phyloP scores from a whole-genome alignment of 148 eudicot genomes.

The Persicaria tinctoria region DNA sequence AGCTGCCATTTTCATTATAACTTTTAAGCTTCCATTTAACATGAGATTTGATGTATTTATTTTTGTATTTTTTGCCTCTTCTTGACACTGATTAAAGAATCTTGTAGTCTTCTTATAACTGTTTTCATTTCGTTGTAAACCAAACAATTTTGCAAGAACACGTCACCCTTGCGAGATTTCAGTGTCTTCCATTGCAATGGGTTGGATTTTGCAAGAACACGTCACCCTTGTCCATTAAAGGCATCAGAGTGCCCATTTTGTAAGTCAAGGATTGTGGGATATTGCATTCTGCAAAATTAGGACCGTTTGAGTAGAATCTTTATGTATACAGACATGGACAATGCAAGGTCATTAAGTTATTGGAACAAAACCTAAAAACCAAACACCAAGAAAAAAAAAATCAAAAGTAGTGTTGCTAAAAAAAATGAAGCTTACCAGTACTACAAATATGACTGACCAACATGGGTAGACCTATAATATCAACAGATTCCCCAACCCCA shows the following conservation, averaged over 20 bases:
- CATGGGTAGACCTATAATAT: background rate
- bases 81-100: background rate
- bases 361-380: background rate
- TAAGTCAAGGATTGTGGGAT: no score
- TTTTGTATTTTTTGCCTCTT: background rate
- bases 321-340: no score
- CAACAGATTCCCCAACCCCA: slow-evolving; percentile 4
- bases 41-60: slow-evolving; percentile 17
- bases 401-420: background rate
- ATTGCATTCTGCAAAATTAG: no score
- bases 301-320: no score
- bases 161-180: background rate
- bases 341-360: background rate
- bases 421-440: background rate
- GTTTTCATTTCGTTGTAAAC: background rate
- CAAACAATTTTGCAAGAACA: no score
- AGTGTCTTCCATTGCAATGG: background rate
- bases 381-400: background rate
- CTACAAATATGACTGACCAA: slow-evolving; percentile 5
- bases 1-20: slow-evolving; percentile 31
- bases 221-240: no score
- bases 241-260: no score
- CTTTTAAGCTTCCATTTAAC: slow-evolving; percentile 30
- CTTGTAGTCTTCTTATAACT: background rate
- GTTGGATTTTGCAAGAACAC: no score